Evolutionary conservation across 495 filamentous ascomycete genomes (phyloP).

Genomic region (Penicillium fimorum): DNA sequence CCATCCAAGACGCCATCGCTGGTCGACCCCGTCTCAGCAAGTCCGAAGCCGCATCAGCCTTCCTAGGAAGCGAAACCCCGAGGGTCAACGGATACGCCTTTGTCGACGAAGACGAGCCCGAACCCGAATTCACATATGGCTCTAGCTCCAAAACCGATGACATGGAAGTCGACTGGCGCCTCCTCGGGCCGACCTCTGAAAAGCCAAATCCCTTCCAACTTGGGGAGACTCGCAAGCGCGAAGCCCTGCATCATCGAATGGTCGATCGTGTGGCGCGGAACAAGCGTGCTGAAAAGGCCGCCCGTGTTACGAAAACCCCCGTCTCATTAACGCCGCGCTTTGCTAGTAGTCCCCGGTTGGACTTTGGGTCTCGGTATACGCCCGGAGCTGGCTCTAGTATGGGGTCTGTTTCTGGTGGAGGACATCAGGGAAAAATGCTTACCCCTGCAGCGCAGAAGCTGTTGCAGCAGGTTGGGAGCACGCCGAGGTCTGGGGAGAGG

Average conservation of each 20-base stretch:
- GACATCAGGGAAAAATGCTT: constrained; percentile 32
- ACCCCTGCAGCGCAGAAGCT: constrained; percentile 79
- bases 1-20: constrained; percentile 82
- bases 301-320: constrained; percentile 52
- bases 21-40: constrained; percentile 63
- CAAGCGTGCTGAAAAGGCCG: constrained; percentile 58
- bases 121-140: constrained; percentile 15
- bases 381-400: constrained; percentile 14
- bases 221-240: constrained; percentile 69
- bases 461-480: constrained; percentile 61
- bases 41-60: constrained; percentile 60
- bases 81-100: constrained; percentile 91
- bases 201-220: constrained; percentile 83
- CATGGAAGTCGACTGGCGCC: constrained; percentile 26
- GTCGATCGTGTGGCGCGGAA: constrained; percentile 79
- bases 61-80: constrained; percentile 70
- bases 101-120: constrained; percentile 76
- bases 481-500: constrained; percentile 29
- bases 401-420: constrained; percentile 10
- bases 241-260: constrained; percentile 84
- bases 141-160: constrained; percentile 14
- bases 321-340: constrained; percentile 68
- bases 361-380: constrained; percentile 56
- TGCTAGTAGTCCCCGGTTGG: constrained; percentile 66
- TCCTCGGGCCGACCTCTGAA: constrained; percentile 58